phyloP scores from a whole-genome alignment of 2,329 filamentous ascomycete genomes.

The Trichoderma sp. region DNA sequence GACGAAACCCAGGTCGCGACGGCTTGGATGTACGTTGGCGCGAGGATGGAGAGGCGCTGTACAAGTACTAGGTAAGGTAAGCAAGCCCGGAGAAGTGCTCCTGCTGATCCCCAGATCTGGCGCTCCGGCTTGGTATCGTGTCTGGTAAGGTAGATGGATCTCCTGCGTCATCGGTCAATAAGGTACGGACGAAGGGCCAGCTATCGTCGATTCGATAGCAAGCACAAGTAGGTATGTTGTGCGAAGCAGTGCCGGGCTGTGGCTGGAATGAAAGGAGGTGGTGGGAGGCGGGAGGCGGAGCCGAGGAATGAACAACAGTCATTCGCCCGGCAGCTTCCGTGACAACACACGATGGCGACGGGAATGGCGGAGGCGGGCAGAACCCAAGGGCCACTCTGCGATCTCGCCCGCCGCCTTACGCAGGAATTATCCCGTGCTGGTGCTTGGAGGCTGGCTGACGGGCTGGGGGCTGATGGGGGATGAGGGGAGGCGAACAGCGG shows the following conservation, averaged over 20 bases:
- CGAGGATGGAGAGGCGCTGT: neutral
- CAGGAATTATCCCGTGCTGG: constrained; percentile 2
- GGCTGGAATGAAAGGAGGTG: constrained; percentile 34
- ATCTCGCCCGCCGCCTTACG: constrained; percentile 20
- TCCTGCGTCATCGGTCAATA: constrained; percentile 27
- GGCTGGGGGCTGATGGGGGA: no score
- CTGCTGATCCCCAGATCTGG: constrained; percentile 13
- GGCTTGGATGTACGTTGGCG: neutral
- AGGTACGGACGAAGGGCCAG: constrained; percentile 15
- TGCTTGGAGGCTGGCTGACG: neutral
- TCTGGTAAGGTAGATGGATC: constrained; percentile 16
- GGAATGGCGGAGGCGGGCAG: constrained; percentile 25
- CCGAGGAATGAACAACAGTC: constrained; percentile 29
- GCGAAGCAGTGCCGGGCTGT: constrained; percentile 27
- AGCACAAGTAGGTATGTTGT: constrained; percentile 30
- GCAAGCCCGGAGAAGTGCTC: constrained; percentile 14
- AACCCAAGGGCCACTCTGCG: constrained; percentile 23
- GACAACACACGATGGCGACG: constrained; percentile 26
- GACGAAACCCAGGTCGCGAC: neutral
- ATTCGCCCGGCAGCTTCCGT: constrained; percentile 27
- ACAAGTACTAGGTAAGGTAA: neutral
- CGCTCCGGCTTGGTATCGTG: constrained; percentile 2
- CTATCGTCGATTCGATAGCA: constrained; percentile 29
- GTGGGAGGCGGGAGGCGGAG: constrained; percentile 28
- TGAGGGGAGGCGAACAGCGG: neutral